These are phyloP conservation scores for Juncus effusus DNA, from an alignment of 176 grass and related monocot genomes.

Conservation along the genomic window DNA sequence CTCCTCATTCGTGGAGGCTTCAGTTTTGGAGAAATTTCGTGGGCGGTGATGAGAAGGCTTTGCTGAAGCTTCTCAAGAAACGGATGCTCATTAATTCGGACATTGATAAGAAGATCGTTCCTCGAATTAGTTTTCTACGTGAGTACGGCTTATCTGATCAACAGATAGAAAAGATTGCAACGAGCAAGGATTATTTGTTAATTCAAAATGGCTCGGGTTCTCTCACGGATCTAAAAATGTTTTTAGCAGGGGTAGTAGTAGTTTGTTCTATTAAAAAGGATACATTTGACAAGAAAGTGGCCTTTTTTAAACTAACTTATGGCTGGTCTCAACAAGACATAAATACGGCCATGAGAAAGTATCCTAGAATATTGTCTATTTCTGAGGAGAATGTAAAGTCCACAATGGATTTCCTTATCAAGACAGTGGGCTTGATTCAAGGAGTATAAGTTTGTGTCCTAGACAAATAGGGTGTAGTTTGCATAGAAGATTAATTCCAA, in stretches of 20 bases:
- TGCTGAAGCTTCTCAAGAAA: not conserved
- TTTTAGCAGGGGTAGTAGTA: not conserved
- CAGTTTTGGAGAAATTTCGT: conserved; percentile 3
- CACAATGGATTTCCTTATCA: conserved; percentile 7
- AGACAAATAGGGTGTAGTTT: not conserved
- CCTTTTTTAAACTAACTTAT: not conserved
- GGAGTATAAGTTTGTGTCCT: not conserved
- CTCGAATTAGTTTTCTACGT: not conserved
- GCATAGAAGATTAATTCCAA: not conserved
- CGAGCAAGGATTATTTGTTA: not conserved
- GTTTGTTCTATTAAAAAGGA: not conserved
- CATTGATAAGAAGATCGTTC: conserved; percentile 2
- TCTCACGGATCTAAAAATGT: not conserved
- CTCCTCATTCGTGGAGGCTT: too few species aligned
- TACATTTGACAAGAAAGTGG: not conserved
- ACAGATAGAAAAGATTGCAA: not conserved
- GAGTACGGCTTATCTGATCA: too few species aligned
- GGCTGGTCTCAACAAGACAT: conserved; percentile 5
- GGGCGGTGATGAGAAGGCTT: not conserved
- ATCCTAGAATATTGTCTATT: not conserved
- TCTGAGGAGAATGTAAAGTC: not conserved
- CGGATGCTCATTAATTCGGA: not conserved
- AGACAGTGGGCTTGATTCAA: not conserved
- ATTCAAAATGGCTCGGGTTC: not conserved
- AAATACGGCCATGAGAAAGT: not conserved